A percentile compares a stretch with the other conserved stretches of the same genome.
Conservation (phyloP, 2,329 filamentous ascomycete species). For the Aplosporella prunicola region DNA sequence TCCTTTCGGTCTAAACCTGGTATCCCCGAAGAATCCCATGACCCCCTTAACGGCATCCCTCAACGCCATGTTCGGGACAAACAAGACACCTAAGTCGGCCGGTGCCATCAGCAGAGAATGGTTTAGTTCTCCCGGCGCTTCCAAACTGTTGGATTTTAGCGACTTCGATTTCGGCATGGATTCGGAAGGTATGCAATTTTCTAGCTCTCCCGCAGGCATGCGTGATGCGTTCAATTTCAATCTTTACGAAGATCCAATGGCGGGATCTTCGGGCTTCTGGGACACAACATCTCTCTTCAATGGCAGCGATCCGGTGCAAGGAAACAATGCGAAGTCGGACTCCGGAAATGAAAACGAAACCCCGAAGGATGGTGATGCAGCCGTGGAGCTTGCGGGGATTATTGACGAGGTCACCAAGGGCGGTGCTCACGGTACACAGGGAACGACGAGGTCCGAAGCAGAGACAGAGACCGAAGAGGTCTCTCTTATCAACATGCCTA, state of each 20-base stretch:
- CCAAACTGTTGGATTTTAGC: constrained; percentile 14
- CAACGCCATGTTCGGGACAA: constrained; percentile 49
- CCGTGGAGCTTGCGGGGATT: constrained; percentile 27
- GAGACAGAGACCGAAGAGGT: not conserved
- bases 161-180: constrained; percentile 21
- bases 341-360: constrained; percentile 12
- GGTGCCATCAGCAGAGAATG: not conserved
- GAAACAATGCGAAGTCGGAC: constrained; percentile 8
- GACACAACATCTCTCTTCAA: constrained; percentile 24
- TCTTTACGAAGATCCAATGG: constrained; percentile 29
- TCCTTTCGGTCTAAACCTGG: constrained; percentile 29
- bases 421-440: not conserved
- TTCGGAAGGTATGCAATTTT: constrained; percentile 27
- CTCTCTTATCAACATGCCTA: not conserved
- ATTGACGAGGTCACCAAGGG: constrained; percentile 23
- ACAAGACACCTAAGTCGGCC: constrained; percentile 4
- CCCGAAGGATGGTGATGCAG: constrained; percentile 22
- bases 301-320: constrained; percentile 19
- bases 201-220: constrained; percentile 23
- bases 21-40: constrained; percentile 21
- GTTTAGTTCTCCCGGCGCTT: constrained; percentile 4
- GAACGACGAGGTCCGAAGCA: not conserved
- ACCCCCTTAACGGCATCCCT: constrained; percentile 56
- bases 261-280: constrained; percentile 25
- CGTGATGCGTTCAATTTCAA: constrained; percentile 17